Evolutionary conservation across 192 early-diverging fungal genomes (phyloP).

Genomic region (Phycomyces nitens): DNA sequence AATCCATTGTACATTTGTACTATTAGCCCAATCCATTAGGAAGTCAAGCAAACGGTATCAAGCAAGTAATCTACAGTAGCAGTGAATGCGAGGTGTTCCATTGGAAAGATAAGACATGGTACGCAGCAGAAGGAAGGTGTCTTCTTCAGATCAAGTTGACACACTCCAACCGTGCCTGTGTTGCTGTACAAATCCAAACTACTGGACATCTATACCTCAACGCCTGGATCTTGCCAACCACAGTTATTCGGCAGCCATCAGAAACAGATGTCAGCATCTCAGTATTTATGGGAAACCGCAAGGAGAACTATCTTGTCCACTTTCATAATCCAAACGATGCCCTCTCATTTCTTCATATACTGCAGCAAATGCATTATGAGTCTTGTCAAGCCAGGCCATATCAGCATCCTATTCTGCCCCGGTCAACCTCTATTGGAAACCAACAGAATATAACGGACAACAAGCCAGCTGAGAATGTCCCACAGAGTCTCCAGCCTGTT

Average conservation of each 20-base stretch:
- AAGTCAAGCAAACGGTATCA: conserved; percentile 5
- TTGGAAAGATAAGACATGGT: conserved; percentile 51
- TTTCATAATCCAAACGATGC: conserved; percentile 35
- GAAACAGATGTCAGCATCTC: conserved; percentile 46
- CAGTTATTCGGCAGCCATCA: conserved; percentile 39
- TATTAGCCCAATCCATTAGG: conserved; percentile 6
- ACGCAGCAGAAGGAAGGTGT: conserved; percentile 45
- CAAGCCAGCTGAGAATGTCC: conserved; percentile 15
- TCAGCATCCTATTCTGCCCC: conserved; percentile 1
- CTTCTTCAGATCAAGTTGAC: conserved; percentile 45
- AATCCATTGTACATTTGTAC: neutral
- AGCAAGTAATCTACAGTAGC: conserved; percentile 21
- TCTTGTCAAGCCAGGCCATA: conserved; percentile 32
- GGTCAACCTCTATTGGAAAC: neutral
- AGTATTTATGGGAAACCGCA: conserved; percentile 44
- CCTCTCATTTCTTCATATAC: conserved; percentile 30
- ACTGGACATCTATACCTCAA: conserved; percentile 48
- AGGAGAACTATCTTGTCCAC: conserved; percentile 49
- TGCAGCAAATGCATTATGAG: conserved; percentile 40
- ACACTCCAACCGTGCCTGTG: conserved; percentile 35
- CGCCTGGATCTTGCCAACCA: conserved; percentile 52
- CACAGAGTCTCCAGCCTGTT: conserved; percentile 30
- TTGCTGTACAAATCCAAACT: conserved; percentile 38
- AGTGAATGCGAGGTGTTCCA: conserved; percentile 49
- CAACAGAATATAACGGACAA: neutral